Percentiles rank a stretch among this genome's conserved stretches.
phyloP scores from a whole-genome alignment of 495 filamentous ascomycete genomes.

The Echria macrotheca region DNA sequence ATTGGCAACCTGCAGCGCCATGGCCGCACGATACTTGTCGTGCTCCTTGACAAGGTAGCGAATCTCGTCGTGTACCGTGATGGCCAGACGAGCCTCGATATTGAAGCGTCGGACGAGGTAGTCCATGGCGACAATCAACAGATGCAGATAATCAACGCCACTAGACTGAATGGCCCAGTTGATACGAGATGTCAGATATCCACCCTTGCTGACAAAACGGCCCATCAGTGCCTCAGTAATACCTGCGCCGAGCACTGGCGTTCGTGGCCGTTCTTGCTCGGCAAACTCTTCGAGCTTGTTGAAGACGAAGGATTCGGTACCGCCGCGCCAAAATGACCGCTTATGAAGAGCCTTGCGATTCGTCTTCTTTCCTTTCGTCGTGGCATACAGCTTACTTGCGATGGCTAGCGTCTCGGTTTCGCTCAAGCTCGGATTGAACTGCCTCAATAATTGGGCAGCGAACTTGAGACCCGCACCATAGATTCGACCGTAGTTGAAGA shows the following conservation, averaged over 20 bases:
- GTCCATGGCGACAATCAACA: constrained; percentile 91
- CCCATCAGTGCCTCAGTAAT: constrained; percentile 94
- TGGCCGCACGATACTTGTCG: constrained; percentile 80
- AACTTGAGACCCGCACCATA: constrained; percentile 95
- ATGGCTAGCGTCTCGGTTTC: constrained; percentile 70
- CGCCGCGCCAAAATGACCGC: constrained; percentile 86
- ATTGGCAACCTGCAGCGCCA: constrained; percentile 92
- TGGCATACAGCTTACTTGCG: constrained; percentile 74
- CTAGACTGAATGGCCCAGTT: constrained; percentile 99
- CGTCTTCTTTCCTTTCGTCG: constrained; percentile 81
- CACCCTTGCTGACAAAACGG: constrained; percentile 79
- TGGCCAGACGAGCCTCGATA: constrained; percentile 74
- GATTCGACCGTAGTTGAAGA: constrained; percentile 98
- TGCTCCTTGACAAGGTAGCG: constrained; percentile 82
- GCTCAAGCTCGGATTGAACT: constrained; percentile 81
- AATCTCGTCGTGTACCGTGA: constrained; percentile 98
- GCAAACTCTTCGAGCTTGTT: constrained; percentile 97
- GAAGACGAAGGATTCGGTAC: constrained; percentile 96
- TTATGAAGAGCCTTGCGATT: constrained; percentile 62
- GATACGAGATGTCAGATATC: constrained; percentile 92
- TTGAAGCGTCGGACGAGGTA: constrained; percentile 85
- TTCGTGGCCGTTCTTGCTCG: constrained; percentile 84
- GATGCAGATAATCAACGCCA: constrained; percentile 95
- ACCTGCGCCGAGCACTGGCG: constrained; percentile 89
- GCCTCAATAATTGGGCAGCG: constrained; percentile 78